phyloP scores from a whole-genome alignment of 345 rosid species.

The Linum trigynum region DNA sequence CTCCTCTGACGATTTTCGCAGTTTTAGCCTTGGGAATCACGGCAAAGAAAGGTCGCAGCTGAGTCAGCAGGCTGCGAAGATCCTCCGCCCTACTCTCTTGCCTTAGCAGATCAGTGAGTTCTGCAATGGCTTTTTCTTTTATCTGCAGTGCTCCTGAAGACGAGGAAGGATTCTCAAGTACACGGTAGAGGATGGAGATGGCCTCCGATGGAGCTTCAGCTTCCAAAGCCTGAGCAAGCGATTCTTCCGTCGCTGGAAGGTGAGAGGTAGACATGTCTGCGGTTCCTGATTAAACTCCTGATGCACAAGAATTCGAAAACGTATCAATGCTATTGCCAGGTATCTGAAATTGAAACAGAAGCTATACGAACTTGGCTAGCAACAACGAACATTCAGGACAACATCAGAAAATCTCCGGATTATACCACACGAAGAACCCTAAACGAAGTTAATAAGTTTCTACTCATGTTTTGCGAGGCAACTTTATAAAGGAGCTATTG shows the following conservation, averaged over 20 bases:
- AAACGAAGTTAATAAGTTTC: too few relatives aligned
- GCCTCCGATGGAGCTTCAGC: constrained; percentile 58
- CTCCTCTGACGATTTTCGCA: constrained; percentile 74
- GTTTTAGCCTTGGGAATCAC: constrained; percentile 92
- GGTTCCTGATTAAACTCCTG: constrained; percentile 1
- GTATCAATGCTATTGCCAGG: constrained; percentile 23
- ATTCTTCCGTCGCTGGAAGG: constrained; percentile 38
- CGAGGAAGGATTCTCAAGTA: constrained; percentile 79
- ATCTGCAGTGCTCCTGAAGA: constrained; percentile 67
- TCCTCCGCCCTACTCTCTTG: constrained; percentile 87
- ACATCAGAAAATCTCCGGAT: neutral
- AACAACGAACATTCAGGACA: neutral
- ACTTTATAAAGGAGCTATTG: too few relatives aligned
- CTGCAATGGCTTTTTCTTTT: constrained; percentile 72
- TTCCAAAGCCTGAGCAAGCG: constrained; percentile 60
- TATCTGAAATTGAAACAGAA: neutral
- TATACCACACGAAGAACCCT: too few relatives aligned
- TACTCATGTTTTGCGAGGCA: too few relatives aligned
- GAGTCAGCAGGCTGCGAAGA: constrained; percentile 73
- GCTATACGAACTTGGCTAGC: constrained; percentile 1
- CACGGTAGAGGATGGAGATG: constrained; percentile 51
- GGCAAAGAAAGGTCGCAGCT: constrained; percentile 64
- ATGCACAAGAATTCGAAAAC: constrained; percentile 5
- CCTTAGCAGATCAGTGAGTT: constrained; percentile 67
- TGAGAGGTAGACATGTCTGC: constrained; percentile 19